Percentiles rank a stretch among this genome's conserved stretches.
Conservation (phyloP, 441 rosid genomes). For the Geranium incanum region DNA sequence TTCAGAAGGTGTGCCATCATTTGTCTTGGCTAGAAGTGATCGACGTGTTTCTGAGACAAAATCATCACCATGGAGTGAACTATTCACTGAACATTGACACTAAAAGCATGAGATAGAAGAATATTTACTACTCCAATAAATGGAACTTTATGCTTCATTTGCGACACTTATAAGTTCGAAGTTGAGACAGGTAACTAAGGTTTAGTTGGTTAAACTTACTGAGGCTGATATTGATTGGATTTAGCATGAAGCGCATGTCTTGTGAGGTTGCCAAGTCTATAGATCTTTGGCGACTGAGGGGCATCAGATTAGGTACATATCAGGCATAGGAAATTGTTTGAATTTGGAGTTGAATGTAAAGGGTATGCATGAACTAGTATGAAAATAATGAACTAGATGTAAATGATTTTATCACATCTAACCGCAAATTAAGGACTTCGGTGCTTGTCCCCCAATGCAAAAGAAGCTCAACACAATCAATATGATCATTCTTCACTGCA, state of each 20-base stretch:
- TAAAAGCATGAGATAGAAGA: constrained; percentile 22
- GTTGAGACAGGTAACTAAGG: background rate
- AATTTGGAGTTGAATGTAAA: constrained; percentile 18
- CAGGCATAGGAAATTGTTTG: constrained; percentile 17
- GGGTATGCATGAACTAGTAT: constrained; percentile 7
- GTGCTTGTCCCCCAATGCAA: constrained; percentile 58
- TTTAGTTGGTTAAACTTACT: constrained; percentile 40
- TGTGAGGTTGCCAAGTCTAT: constrained; percentile 73
- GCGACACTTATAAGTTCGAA: background rate
- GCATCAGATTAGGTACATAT: constrained; percentile 15
- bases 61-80: constrained; percentile 31
- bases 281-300: constrained; percentile 63
- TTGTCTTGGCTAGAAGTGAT: constrained; percentile 26
- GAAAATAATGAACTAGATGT: constrained; percentile 10
- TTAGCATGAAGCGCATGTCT: constrained; percentile 78
- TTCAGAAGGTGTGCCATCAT: constrained; percentile 28
- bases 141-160: constrained; percentile 5
- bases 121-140: constrained; percentile 2
- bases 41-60: constrained; percentile 30
- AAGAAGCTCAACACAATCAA: constrained; percentile 68
- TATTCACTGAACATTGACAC: constrained; percentile 40
- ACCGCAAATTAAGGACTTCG: constrained; percentile 79
- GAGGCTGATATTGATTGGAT: constrained; percentile 41
- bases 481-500: constrained; percentile 68
- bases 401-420: constrained; percentile 23